phyloP scores from a whole-genome alignment of 2,329 filamentous ascomycete genomes.

The Elsinoe arachidis region DNA sequence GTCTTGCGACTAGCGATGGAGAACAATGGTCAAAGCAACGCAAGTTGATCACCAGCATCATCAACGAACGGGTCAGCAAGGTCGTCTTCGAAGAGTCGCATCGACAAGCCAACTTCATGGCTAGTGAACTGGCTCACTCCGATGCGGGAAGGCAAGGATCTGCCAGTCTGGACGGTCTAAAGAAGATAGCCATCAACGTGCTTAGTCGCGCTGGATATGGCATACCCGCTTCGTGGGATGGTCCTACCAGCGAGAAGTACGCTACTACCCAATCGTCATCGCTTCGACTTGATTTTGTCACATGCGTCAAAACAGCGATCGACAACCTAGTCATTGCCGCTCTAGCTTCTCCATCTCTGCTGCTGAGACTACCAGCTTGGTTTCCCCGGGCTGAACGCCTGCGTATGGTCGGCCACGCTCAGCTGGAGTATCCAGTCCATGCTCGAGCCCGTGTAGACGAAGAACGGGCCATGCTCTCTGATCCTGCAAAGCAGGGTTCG shows the following conservation, averaged over 20 bases:
- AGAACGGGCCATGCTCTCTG: constrained; percentile 14
- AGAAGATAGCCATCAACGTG: constrained; percentile 28
- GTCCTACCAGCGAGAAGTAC: constrained; percentile 18
- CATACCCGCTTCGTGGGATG: constrained; percentile 21
- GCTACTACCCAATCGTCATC: constrained; percentile 18
- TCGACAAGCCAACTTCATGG: not conserved
- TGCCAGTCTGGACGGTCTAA: constrained; percentile 24
- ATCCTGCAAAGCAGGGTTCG: not conserved
- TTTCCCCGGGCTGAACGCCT: constrained; percentile 19
- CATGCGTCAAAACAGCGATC: constrained; percentile 24
- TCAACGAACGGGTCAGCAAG: constrained; percentile 28
- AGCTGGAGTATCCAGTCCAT: constrained; percentile 22
- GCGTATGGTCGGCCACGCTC: constrained; percentile 19
- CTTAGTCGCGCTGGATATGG: constrained; percentile 27
- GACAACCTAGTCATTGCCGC: constrained; percentile 19
- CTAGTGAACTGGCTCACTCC: not conserved
- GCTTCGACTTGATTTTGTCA: constrained; percentile 20
- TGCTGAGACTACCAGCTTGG: constrained; percentile 21
- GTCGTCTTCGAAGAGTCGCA: constrained; percentile 24
- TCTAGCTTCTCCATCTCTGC: constrained; percentile 22
- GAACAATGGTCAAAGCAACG: constrained; percentile 26
- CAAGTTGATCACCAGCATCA: constrained; percentile 24
- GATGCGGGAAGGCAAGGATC: not conserved
- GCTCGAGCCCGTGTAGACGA: constrained; percentile 20
- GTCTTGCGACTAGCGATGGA: constrained; percentile 21